These are phyloP conservation scores for Pichia eremophila DNA, from an alignment of 805 yeast genomes.

Conservation along the genomic window DNA sequence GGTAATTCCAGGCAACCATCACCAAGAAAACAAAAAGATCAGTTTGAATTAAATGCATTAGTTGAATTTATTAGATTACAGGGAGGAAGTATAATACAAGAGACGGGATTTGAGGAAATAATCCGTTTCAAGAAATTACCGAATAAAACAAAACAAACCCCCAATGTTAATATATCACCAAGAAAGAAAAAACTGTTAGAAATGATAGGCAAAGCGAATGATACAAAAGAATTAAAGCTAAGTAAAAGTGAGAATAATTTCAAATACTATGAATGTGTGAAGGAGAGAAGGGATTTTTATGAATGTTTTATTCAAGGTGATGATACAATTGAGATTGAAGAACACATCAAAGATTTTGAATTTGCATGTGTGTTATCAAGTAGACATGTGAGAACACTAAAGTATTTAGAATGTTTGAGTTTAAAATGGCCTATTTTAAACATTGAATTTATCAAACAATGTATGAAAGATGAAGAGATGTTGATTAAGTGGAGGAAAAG, in stretches of 20 bases:
- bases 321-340: background rate
- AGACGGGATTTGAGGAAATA: constrained; percentile 7
- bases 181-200: background rate
- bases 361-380: constrained; percentile 64
- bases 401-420: constrained; percentile 68
- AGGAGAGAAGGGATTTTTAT: background rate
- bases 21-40: constrained; percentile 6
- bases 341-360: constrained; percentile 15
- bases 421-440: constrained; percentile 82
- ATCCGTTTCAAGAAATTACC: background rate
- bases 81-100: constrained; percentile 9
- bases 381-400: constrained; percentile 53
- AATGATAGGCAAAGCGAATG: background rate
- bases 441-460: constrained; percentile 43
- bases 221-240: background rate
- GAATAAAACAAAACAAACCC: too few species aligned
- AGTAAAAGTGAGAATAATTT: constrained; percentile 6
- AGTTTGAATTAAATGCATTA: background rate
- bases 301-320: background rate
- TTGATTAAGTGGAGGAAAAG: constrained; percentile 19
- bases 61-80: constrained; percentile 3
- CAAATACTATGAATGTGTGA: constrained; percentile 7
- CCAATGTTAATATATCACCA: constrained; percentile 1
- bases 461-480: constrained; percentile 22
- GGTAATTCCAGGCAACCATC: constrained; percentile 2